These are phyloP conservation scores for Apiotrichum akiyoshidainum DNA, from an alignment of 1,284 basidiomycete genomes.

Conservation along the genomic window DNA sequence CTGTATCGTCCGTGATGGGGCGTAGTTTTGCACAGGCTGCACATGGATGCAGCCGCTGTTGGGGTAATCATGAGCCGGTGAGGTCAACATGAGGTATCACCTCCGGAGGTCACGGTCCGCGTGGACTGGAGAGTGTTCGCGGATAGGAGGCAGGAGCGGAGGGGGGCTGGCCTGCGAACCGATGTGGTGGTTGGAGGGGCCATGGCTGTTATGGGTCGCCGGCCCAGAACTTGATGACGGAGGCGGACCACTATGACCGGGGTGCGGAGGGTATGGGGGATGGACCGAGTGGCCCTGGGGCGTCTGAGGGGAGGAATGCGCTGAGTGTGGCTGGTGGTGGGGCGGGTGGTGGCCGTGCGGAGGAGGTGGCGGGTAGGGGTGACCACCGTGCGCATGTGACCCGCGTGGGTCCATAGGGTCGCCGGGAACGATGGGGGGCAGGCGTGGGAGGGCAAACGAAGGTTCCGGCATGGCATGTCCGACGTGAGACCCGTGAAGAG, in stretches of 20 bases:
- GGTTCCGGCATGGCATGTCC: not conserved
- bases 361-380: slow-evolving; percentile 3
- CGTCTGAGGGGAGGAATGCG: not conserved
- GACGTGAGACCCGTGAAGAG: not conserved
- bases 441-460: slow-evolving; percentile 10
- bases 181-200: not conserved
- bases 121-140: slow-evolving; percentile 9
- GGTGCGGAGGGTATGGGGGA: not conserved
- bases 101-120: slow-evolving; percentile 13
- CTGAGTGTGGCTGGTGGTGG: not conserved
- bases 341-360: slow-evolving; percentile 5
- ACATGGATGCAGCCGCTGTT: not conserved
- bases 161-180: slow-evolving; percentile 10
- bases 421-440: slow-evolving; percentile 16
- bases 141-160: slow-evolving; percentile 17
- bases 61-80: not conserved
- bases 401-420: slow-evolving; percentile 6
- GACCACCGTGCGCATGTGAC: not conserved
- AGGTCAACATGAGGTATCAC: not conserved
- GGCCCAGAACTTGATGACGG: not conserved
- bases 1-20: too few species aligned
- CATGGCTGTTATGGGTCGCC: not conserved
- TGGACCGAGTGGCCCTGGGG: not conserved
- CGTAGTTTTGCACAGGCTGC: too few species aligned
- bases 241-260: not conserved